Evolutionary conservation across 495 filamentous ascomycete species (phyloP).

Genomic region (Aspergillus homomorphus): DNA sequence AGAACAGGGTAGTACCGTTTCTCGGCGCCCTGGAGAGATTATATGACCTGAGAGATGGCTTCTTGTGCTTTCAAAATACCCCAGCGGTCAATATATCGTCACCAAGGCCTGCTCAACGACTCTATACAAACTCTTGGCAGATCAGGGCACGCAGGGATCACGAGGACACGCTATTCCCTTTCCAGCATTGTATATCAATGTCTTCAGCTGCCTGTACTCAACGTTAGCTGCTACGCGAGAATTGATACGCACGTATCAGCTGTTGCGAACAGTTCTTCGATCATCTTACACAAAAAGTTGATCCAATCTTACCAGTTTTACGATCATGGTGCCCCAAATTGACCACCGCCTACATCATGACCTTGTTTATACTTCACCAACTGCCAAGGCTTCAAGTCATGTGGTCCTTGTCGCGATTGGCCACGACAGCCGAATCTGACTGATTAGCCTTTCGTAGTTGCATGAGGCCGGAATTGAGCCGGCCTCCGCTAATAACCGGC

Average conservation of each 20-base stretch:
- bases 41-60: neutral
- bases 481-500: slow-evolving; percentile 47
- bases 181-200: slow-evolving; percentile 14
- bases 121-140: slow-evolving; percentile 34
- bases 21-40: neutral
- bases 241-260: neutral
- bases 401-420: slow-evolving; percentile 22
- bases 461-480: slow-evolving; percentile 44
- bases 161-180: slow-evolving; percentile 34
- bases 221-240: neutral
- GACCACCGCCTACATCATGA: neutral
- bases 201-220: neutral
- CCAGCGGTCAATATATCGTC: slow-evolving; percentile 12
- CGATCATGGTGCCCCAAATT: neutral
- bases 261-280: neutral
- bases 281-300: neutral
- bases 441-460: slow-evolving; percentile 32
- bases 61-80: slow-evolving; percentile 3
- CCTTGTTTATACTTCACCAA: slow-evolving; percentile 24
- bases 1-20: neutral
- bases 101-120: neutral
- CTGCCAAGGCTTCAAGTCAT: slow-evolving; percentile 23
- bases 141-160: slow-evolving; percentile 30
- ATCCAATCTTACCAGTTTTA: neutral
- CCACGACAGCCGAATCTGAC: slow-evolving; percentile 13